Conservation (phyloP, 2,329 filamentous ascomycete species). For the Colletotrichum sp. region DNA sequence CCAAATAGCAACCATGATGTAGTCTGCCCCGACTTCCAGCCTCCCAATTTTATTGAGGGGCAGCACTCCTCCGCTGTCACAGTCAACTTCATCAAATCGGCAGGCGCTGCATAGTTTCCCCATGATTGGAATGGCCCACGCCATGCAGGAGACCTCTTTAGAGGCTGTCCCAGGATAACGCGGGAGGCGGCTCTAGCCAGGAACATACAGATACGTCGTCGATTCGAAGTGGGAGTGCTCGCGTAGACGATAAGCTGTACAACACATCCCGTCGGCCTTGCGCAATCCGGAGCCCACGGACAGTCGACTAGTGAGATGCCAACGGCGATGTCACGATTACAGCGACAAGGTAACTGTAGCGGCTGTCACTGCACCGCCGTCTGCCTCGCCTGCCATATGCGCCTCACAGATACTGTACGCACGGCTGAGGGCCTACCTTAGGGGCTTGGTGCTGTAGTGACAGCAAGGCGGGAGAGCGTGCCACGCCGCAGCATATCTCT, state of each 20-base stretch:
- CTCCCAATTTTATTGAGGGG: constrained; percentile 3
- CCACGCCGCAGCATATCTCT: neutral
- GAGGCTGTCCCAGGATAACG: neutral
- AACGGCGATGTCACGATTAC: neutral
- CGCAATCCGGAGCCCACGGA: constrained; percentile 1
- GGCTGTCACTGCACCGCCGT: neutral
- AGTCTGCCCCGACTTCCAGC: neutral
- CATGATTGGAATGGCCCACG: neutral
- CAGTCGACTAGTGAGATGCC: neutral
- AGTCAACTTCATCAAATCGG: neutral
- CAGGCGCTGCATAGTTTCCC: neutral
- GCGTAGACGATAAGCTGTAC: neutral
- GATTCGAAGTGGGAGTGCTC: neutral
- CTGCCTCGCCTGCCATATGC: neutral
- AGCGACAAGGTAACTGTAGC: neutral
- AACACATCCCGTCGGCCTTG: neutral
- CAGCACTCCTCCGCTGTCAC: neutral
- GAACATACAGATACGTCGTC: neutral
- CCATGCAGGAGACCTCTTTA: neutral
- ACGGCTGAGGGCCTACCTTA: neutral
- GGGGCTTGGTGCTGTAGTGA: neutral
- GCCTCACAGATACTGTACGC: neutral
- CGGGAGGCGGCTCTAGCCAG: neutral
- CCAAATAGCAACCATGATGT: neutral
- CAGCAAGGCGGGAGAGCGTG: neutral